Percentiles rank a stretch among this genome's conserved stretches.
Evolutionary conservation across 331 rosid genomes (phyloP).

Genomic region (Malus hybrid): DNA sequence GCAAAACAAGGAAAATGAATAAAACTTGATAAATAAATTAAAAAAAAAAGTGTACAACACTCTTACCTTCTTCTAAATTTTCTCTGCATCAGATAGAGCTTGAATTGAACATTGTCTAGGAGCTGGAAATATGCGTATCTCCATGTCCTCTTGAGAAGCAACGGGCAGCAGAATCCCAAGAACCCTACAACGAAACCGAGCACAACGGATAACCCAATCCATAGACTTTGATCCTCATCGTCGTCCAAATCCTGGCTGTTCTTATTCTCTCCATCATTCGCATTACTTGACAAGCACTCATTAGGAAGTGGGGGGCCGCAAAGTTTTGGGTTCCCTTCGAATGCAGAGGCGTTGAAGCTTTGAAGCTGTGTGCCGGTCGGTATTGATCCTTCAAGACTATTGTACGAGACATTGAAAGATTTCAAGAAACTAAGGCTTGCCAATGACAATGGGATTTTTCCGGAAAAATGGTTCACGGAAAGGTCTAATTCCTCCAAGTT

Average conservation of each 20-base stretch:
- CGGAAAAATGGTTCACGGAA: background rate
- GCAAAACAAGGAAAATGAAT: background rate
- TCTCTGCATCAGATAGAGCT: background rate
- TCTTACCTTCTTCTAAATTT: background rate
- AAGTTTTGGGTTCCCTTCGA: background rate
- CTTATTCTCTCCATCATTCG: background rate
- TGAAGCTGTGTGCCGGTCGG: conserved; percentile 1
- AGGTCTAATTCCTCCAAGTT: background rate
- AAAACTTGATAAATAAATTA: background rate
- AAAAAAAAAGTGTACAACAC: background rate
- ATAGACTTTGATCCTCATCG: background rate
- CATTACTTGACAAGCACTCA: background rate
- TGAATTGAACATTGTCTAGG: background rate
- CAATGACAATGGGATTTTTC: background rate
- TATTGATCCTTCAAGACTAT: background rate
- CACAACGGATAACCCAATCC: background rate
- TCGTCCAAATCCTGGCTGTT: background rate
- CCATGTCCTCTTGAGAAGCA: conserved; percentile 3
- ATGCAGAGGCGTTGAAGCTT: background rate
- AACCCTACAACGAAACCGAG: background rate
- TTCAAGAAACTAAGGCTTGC: background rate
- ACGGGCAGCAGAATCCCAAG: background rate
- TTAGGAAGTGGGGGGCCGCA: conserved; percentile 2
- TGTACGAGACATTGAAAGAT: background rate
- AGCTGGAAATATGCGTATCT: background rate